Conservation (phyloP, 805 yeast genomes). For the Spathaspora gorwiae region DNA sequence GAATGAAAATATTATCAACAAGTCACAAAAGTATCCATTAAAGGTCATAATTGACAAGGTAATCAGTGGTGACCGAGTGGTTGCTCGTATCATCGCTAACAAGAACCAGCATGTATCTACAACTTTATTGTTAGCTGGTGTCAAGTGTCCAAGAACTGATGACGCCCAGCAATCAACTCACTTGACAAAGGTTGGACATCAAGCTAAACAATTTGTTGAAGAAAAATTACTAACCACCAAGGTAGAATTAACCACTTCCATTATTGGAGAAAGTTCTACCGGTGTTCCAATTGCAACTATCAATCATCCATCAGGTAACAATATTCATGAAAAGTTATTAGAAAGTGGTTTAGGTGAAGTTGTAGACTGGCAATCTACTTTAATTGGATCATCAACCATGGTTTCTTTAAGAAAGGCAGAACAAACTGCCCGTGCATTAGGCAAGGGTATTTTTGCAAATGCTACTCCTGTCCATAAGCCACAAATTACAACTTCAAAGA, state of each 20-base stretch:
- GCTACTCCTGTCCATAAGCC: constrained; percentile 24
- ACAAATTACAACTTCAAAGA: constrained; percentile 9
- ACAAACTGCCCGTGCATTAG: constrained; percentile 53
- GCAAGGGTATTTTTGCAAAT: constrained; percentile 52
- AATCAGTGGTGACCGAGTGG: constrained; percentile 72
- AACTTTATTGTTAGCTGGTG: constrained; percentile 68
- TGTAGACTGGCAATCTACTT: constrained; percentile 72
- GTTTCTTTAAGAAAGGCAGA: constrained; percentile 58
- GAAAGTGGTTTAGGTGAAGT: constrained; percentile 70
- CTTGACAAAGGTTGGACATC: constrained; percentile 61
- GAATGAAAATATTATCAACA: constrained; percentile 26
- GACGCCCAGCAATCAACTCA: constrained; percentile 32
- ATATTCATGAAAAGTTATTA: constrained; percentile 63
- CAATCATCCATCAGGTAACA: constrained; percentile 69
- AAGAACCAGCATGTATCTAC: constrained; percentile 51
- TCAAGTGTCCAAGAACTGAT: constrained; percentile 67
- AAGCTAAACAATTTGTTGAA: constrained; percentile 62
- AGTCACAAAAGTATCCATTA: constrained; percentile 39
- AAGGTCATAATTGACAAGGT: constrained; percentile 70
- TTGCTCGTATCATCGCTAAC: constrained; percentile 51
- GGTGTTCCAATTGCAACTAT: constrained; percentile 59
- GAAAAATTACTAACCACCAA: constrained; percentile 57
- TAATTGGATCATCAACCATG: constrained; percentile 66
- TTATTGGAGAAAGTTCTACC: constrained; percentile 58
- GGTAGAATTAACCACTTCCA: constrained; percentile 45